Evolutionary conservation across 371 early-diverging fungal genomes (phyloP), one percentile per base, ranked within the genome.

Genomic region (Sporodiniella umbellata): DNA sequence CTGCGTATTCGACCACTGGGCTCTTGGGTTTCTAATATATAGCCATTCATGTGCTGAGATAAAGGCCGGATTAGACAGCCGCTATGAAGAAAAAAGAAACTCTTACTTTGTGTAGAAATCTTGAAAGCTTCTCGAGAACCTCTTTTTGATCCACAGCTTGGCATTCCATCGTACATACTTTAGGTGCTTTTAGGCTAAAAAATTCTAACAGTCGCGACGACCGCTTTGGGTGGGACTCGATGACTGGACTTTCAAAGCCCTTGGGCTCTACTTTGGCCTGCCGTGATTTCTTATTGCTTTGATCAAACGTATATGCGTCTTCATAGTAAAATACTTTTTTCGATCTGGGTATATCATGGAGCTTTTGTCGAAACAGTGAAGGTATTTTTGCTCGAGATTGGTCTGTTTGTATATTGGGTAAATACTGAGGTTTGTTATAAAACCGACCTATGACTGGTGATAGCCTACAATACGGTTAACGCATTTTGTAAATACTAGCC

Each of bases 101-200:
- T 8, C 31, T 31, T 68, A 75, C 75, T 60, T 75, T 69, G 43
- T 68, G 47, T 24, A 75, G 33, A 3, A 71, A 63, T 42, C 66
- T 64, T 15, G 58, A 48, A 18, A 71, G 49, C 23, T 75, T 75
- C n/a, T 64, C 69, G 23, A 75, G 51, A 4, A 72, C 75, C 24
- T 75, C 75, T 33, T 60, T 42, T 22, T 71, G 69, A 48, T 71
- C 67, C 47, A 64, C 47, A 17, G 75, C 71, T 26, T 48, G 35
- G 35, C 71, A 75, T 53, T 68, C 67, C 33, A 75, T 52, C 0
- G 75, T 66, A 28, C 69, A 71, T 4, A 68, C 56, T 51, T 72
- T 60, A 1, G 42, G 46, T 25, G 53, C 54, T 33, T 59, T 59
- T 24, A 59, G 48, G 37, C 48, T 38, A 30, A 57, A 53, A 15